Evolutionary conservation across 1,284 basidiomycete species (phyloP), one percentile per base, ranked within the genome.

Genomic region (Waitea zeae): DNA sequence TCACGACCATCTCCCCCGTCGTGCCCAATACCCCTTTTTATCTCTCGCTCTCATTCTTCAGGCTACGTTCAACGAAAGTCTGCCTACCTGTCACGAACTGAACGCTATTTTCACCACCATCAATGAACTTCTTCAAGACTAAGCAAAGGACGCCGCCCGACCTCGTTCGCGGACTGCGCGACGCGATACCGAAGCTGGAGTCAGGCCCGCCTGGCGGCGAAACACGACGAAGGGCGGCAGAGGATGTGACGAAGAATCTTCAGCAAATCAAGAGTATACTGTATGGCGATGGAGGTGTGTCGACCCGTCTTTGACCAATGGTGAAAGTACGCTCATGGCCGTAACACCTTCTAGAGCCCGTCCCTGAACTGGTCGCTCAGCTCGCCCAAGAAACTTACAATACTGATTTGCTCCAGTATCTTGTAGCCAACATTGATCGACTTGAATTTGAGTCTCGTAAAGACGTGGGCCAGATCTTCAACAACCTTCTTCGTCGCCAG

Each of bases 381-480:
- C 72, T 98, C 12, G 84, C 93, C 1, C 89, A 96, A 51, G 93
- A 98, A 52, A 84, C 89, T 4, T 98, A 98, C 58, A 77, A 76
- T 41, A 81, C 81, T 38, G 88, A 97, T 51, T 64, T 97, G 15
- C 65, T 99, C 7, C 69, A 80, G 41, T 61, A 76, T 33, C 73
- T 98, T 41, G 77, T 97, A 12, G 59, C 72, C 32, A 74, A 86
- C 52, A 81, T 97, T 44, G 70, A 67, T 20, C 72, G 76, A 26
- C 82, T 98, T 50, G 95, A 99, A 49, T 99, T 98, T 49, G 95
- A 99, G 59, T 76, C 86, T 20, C 69, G 86, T 45, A 98, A 98
- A 58, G 95, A 98, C 48, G 88, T 93, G 19, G 86, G 92, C 0
- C 35, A 92, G 56, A 93, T 98, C 48, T 97, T 95, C 67, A 93